Percentiles rank a stretch among this genome's conserved stretches.
Conservation (phyloP, 768 basidiomycete species). For the Sarcomyxa edulis region DNA sequence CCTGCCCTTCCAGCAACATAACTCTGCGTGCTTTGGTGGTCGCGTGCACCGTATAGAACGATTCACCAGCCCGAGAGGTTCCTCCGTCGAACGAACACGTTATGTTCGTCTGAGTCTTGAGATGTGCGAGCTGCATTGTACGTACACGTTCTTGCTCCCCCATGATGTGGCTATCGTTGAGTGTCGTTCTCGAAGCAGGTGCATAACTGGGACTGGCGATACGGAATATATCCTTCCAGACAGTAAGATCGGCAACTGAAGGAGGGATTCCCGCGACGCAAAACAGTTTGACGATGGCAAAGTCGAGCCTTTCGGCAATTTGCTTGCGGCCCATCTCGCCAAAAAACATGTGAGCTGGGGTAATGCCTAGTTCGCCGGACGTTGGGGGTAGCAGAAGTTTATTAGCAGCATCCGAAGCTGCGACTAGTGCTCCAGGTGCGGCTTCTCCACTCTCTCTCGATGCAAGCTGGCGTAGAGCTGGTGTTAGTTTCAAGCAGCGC, state of each 20-base stretch:
- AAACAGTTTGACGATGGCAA: slow-evolving; percentile 19
- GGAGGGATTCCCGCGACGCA: slow-evolving; percentile 15
- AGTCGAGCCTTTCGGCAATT: too few species aligned
- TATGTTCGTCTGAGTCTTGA: too few species aligned
- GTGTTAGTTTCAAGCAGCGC: slow-evolving; percentile 8
- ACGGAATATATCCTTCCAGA: slow-evolving; percentile 17
- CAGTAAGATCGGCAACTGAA: slow-evolving; percentile 11
- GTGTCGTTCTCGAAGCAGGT: slow-evolving; percentile 17
- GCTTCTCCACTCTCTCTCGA: slow-evolving; percentile 7
- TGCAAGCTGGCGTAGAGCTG: slow-evolving; percentile 6
- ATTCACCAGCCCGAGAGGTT: too few species aligned
- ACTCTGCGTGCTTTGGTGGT: too few species aligned
- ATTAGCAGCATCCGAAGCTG: background rate
- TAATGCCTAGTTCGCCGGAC: too few species aligned
- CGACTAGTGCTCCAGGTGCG: slow-evolving; percentile 11
- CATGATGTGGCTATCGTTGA: too few species aligned
- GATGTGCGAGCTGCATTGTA: too few species aligned
- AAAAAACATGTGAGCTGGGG: slow-evolving; percentile 13
- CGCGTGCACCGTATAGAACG: too few species aligned
- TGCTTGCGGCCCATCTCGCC: slow-evolving; percentile 6
- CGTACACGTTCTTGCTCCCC: too few species aligned
- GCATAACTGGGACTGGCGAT: slow-evolving; percentile 12
- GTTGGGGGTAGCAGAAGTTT: background rate
- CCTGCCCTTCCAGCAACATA: too few species aligned
- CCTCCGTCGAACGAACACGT: too few species aligned